Percentiles rank a stretch among this genome's conserved stretches.
Conservation (phyloP, 2,329 filamentous ascomycete species). For the Seiridium unicorne region DNA sequence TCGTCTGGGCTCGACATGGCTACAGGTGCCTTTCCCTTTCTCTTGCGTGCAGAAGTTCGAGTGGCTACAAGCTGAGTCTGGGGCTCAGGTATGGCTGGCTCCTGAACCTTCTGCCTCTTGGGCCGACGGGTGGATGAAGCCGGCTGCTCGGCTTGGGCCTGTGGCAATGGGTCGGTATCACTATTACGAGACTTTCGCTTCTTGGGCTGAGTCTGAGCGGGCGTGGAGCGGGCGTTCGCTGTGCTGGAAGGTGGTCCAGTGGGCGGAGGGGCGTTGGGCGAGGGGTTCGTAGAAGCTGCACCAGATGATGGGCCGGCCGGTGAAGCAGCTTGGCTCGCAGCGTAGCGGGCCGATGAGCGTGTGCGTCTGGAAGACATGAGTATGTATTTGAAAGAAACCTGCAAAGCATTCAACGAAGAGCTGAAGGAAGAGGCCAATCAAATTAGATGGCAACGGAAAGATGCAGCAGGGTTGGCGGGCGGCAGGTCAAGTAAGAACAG, state of each 20-base stretch:
- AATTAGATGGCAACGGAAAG: neutral
- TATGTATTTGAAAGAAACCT: conserved; percentile 31
- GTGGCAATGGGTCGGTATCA: conserved; percentile 45
- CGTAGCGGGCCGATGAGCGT: conserved; percentile 90
- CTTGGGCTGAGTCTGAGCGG: conserved; percentile 49
- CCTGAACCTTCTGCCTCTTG: conserved; percentile 69
- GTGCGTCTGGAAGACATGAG: conserved; percentile 98
- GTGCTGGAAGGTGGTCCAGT: conserved; percentile 30
- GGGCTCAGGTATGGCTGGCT: conserved; percentile 34
- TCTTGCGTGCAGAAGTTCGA: conserved; percentile 45
- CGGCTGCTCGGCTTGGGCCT: conserved; percentile 17
- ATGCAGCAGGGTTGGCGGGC: neutral
- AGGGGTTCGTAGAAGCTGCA: conserved; percentile 37
- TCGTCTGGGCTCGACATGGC: conserved; percentile 70
- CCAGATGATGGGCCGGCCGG: conserved; percentile 36
- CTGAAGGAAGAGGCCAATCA: neutral
- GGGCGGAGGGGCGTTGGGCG: conserved; percentile 36
- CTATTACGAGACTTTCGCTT: conserved; percentile 72
- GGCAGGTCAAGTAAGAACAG: neutral
- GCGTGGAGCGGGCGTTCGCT: conserved; percentile 37
- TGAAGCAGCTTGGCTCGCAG: conserved; percentile 61
- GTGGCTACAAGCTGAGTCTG: conserved; percentile 26
- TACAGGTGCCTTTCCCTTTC: conserved; percentile 58
- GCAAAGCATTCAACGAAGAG: conserved; percentile 9
- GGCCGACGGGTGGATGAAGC: conserved; percentile 53